Evolutionary conservation across 163 green algal species (phyloP).

Genomic region (Chlamydomonas reinhardtii): DNA sequence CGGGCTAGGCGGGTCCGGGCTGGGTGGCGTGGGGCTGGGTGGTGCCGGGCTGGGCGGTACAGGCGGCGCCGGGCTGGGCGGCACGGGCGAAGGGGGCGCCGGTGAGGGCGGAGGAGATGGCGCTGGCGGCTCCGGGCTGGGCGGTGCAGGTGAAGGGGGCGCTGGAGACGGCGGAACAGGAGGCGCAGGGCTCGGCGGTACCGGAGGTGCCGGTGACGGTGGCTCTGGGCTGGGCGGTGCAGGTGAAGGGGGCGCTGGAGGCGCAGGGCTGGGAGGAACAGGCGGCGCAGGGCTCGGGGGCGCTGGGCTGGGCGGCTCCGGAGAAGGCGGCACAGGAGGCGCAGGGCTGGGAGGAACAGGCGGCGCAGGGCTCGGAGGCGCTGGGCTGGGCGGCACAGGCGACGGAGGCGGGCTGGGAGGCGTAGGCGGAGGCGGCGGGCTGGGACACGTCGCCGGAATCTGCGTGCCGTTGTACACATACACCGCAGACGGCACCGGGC

Average conservation of each 20-base stretch:
- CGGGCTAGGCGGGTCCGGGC: background rate
- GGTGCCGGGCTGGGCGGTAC: background rate
- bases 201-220: background rate
- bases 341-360: background rate
- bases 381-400: background rate
- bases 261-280: background rate
- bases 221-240: background rate
- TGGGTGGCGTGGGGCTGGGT: no score
- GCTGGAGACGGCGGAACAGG: background rate
- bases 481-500: background rate
- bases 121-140: no score
- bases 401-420: background rate
- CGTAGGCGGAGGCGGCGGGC: background rate
- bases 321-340: background rate
- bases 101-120: no score
- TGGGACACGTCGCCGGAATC: background rate
- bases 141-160: background rate
- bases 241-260: no score
- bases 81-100: no score
- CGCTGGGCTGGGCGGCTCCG: background rate
- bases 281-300: background rate
- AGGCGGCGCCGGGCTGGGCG: background rate
- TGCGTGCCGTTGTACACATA: background rate
- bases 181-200: background rate
- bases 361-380: background rate